These are phyloP conservation scores for Meredithiella fracta DNA, from an alignment of 2,329 filamentous ascomycete genomes.

Conservation along the genomic window DNA sequence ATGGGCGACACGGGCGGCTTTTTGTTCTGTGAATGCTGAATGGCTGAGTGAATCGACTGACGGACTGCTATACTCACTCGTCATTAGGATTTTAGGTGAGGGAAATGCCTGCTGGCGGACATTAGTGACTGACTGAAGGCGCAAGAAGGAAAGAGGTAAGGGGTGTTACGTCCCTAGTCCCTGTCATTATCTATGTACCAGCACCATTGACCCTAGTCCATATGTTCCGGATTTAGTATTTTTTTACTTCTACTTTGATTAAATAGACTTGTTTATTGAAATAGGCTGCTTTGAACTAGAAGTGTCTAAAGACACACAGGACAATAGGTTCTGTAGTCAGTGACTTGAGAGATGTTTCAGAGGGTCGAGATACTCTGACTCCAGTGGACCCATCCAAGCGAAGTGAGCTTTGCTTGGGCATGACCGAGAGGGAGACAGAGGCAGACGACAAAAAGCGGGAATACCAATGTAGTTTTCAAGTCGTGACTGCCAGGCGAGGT, in stretches of 20 bases:
- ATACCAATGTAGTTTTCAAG: background rate
- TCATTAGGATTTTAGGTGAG: background rate
- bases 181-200: background rate
- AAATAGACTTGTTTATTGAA: background rate
- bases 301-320: too few species aligned
- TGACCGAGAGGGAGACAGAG: background rate
- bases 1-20: conserved; percentile 4
- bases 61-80: background rate
- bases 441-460: background rate
- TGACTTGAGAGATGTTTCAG: too few species aligned
- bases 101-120: background rate
- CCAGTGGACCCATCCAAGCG: background rate
- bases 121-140: background rate
- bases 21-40: background rate
- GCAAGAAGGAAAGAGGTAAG: background rate
- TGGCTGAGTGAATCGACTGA: background rate
- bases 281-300: too few species aligned
- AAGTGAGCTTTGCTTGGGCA: background rate
- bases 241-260: background rate
- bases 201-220: background rate
- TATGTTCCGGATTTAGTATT: background rate
- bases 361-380: too few species aligned
- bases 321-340: too few species aligned
- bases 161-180: background rate
- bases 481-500: background rate